phyloP scores from a whole-genome alignment of 305 asterid species.

The Salvia sclarea region DNA sequence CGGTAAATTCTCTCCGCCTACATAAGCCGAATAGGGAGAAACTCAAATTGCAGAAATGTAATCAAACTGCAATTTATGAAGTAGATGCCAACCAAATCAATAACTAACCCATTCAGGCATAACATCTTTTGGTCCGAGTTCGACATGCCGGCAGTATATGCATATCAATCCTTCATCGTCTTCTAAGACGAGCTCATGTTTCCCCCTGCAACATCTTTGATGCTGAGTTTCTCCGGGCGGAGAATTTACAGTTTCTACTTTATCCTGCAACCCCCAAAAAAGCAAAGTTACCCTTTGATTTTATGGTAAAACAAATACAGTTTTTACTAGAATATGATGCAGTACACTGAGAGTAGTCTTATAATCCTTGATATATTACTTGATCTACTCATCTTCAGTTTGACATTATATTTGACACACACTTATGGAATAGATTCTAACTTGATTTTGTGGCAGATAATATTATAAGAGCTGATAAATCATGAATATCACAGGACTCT shows the following conservation, averaged over 20 bases:
- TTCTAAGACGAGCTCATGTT: slow-evolving; percentile 38
- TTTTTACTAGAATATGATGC: neutral
- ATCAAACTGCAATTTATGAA: too few species aligned
- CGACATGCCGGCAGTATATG: slow-evolving; percentile 40
- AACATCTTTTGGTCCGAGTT: slow-evolving; percentile 42
- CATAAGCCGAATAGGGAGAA: slow-evolving; percentile 7
- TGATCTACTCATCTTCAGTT: too few species aligned
- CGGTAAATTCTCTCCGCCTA: slow-evolving; percentile 30
- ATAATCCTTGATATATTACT: neutral
- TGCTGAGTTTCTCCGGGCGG: slow-evolving; percentile 37
- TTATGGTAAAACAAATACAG: too few species aligned
- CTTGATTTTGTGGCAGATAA: too few species aligned
- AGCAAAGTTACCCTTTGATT: too few species aligned
- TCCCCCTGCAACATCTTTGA: slow-evolving; percentile 42
- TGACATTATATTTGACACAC: too few species aligned
- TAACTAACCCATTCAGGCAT: slow-evolving; percentile 55
- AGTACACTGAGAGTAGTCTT: neutral
- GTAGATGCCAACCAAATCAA: too few species aligned
- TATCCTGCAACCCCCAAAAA: slow-evolving; percentile 42
- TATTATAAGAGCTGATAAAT: too few species aligned
- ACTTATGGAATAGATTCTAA: too few species aligned
- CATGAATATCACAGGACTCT: too few species aligned
- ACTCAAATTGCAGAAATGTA: neutral
- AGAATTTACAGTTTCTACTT: slow-evolving; percentile 8
- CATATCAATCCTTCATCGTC: slow-evolving; percentile 57